Conservation (phyloP, 2,329 filamentous ascomycete genomes). For the Talaromyces sp. region DNA sequence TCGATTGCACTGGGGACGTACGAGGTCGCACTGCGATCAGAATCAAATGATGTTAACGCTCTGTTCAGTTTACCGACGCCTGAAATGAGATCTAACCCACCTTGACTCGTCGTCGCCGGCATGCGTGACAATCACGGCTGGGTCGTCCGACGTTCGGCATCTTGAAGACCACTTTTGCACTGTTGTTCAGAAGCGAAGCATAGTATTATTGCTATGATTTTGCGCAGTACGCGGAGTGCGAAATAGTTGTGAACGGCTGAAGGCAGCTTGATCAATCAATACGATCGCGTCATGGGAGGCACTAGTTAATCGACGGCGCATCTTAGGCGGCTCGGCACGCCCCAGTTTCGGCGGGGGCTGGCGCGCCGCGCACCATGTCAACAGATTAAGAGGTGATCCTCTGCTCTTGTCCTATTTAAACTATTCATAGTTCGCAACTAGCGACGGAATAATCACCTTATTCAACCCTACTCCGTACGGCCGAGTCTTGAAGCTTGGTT, state of each 20-base stretch:
- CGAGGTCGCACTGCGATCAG: background rate
- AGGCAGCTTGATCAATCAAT: background rate
- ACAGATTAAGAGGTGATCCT: background rate
- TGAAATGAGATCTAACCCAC: background rate
- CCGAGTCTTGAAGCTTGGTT: background rate
- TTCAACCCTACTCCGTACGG: background rate
- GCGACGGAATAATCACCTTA: background rate
- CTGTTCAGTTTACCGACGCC: background rate
- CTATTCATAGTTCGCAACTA: background rate
- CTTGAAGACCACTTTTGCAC: background rate
- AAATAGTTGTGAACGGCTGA: background rate
- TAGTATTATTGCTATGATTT: background rate
- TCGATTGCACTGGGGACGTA: background rate
- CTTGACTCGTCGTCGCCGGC: slow-evolving; percentile 1
- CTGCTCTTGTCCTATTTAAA: background rate
- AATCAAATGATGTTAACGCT: background rate
- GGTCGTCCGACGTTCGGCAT: slow-evolving; percentile 7
- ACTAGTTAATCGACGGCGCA: background rate
- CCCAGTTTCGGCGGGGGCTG: background rate
- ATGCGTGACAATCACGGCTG: slow-evolving; percentile 3
- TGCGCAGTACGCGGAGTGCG: background rate
- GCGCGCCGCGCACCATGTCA: background rate
- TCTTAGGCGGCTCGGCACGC: background rate
- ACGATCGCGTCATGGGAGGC: background rate
- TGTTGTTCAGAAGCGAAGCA: background rate